These are phyloP conservation scores for Wickerhamomyces chambardii DNA, from an alignment of 805 yeast species.

Conservation along the genomic window DNA sequence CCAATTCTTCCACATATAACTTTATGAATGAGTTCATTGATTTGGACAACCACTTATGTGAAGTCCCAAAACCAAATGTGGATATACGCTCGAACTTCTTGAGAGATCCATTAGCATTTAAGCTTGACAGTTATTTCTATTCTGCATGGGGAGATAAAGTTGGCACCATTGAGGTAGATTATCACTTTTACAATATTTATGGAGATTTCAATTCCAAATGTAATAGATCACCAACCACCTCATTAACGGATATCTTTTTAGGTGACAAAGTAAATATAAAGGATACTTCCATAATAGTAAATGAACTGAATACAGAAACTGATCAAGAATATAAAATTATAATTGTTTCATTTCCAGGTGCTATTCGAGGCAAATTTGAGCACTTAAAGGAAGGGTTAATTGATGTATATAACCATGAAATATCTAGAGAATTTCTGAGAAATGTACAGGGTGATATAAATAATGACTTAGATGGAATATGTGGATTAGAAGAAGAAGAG, in stretches of 20 bases:
- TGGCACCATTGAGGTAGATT: slow-evolving; percentile 4
- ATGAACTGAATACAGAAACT: background rate
- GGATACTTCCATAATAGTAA: background rate
- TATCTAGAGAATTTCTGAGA: background rate
- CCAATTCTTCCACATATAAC: no score
- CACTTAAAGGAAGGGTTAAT: background rate
- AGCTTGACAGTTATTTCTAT: slow-evolving; percentile 9
- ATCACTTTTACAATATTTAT: slow-evolving; percentile 7
- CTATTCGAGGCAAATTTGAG: background rate
- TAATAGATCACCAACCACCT: slow-evolving; percentile 8
- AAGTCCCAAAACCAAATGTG: background rate
- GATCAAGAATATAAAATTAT: slow-evolving; percentile 1
- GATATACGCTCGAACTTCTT: slow-evolving; percentile 6
- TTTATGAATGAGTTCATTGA: no score
- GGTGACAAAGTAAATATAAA: slow-evolving; percentile 4
- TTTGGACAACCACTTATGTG: slow-evolving; percentile 1
- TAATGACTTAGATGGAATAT: slow-evolving; percentile 5
- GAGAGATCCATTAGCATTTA: slow-evolving; percentile 2
- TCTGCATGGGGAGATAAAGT: slow-evolving; percentile 4
- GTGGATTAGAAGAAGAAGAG: slow-evolving; percentile 4
- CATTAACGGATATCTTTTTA: slow-evolving; percentile 1
- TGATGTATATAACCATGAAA: background rate
- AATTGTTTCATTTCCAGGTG: slow-evolving; percentile 1
- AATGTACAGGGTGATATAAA: slow-evolving; percentile 1
- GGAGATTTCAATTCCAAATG: slow-evolving; percentile 3